Conservation (phyloP, 2,329 filamentous ascomycete species). For the Cordyceps militaris region DNA sequence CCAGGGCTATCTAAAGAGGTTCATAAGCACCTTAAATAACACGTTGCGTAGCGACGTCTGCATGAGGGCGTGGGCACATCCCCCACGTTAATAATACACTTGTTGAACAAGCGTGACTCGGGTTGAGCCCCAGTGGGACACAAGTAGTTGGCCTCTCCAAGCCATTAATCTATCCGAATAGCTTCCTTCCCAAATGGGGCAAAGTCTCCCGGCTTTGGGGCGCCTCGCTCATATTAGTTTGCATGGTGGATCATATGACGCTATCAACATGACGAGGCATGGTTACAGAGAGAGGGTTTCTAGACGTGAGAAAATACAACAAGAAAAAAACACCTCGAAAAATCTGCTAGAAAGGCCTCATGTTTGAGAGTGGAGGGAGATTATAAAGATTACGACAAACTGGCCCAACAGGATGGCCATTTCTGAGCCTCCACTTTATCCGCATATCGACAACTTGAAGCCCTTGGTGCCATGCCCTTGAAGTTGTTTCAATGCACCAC, state of each 20-base stretch:
- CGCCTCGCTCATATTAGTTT: background rate
- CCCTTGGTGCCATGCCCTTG: background rate
- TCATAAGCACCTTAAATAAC: background rate
- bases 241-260: background rate
- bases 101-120: background rate
- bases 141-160: too few relatives aligned
- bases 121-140: background rate
- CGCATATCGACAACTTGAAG: constrained; percentile 2
- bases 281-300: background rate
- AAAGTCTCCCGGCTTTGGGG: background rate
- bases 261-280: too few relatives aligned
- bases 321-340: background rate
- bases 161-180: constrained; percentile 6
- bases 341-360: background rate
- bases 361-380: background rate
- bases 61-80: background rate
- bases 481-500: background rate
- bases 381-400: background rate
- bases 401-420: constrained; percentile 3
- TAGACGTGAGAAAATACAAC: background rate
- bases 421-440: background rate
- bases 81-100: background rate
- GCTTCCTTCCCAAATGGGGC: background rate
- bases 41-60: constrained; percentile 1
- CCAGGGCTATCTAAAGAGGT: background rate